phyloP scores from a whole-genome alignment of 495 filamentous ascomycete species.

The Penicillium crystallinum region DNA sequence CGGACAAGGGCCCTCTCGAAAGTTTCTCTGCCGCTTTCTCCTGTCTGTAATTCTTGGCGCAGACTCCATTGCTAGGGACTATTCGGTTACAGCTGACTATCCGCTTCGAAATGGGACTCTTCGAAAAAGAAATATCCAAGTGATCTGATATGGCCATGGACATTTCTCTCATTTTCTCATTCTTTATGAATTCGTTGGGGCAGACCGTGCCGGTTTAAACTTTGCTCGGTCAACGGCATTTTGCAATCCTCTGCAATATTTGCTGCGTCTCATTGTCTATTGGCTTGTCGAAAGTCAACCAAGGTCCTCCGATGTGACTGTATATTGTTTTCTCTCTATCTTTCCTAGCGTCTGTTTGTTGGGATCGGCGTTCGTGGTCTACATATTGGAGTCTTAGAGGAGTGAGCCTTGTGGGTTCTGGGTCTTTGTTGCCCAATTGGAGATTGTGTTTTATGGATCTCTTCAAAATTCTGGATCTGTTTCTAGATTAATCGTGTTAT shows the following conservation, averaged over 20 bases:
- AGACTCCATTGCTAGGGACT: slow-evolving; percentile 13
- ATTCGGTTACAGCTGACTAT: slow-evolving; percentile 18
- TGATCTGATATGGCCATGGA: slow-evolving; percentile 13
- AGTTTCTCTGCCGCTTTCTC: slow-evolving; percentile 4
- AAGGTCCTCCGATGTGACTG: neutral
- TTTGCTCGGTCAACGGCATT: slow-evolving; percentile 7
- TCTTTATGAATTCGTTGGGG: neutral
- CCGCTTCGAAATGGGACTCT: slow-evolving; percentile 8
- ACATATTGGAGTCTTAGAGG: neutral
- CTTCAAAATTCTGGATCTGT: neutral
- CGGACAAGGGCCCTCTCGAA: neutral
- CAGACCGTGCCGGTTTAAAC: slow-evolving; percentile 9
- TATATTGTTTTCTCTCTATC: slow-evolving; percentile 3
- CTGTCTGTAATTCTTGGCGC: slow-evolving; percentile 10
- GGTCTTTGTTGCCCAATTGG: neutral
- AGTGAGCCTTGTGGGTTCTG: neutral
- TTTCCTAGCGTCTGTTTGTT: slow-evolving; percentile 1
- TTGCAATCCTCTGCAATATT: slow-evolving; percentile 9
- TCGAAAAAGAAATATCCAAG: slow-evolving; percentile 6
- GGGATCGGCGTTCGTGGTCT: slow-evolving; percentile 1
- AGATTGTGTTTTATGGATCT: neutral
- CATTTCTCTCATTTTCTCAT: slow-evolving; percentile 7
- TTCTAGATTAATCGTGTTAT: neutral
- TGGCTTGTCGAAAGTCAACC: neutral
- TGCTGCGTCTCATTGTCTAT: neutral